Evolutionary conservation across 768 basidiomycete genomes (phyloP).

Genomic region (Floccularia luteovirens): DNA sequence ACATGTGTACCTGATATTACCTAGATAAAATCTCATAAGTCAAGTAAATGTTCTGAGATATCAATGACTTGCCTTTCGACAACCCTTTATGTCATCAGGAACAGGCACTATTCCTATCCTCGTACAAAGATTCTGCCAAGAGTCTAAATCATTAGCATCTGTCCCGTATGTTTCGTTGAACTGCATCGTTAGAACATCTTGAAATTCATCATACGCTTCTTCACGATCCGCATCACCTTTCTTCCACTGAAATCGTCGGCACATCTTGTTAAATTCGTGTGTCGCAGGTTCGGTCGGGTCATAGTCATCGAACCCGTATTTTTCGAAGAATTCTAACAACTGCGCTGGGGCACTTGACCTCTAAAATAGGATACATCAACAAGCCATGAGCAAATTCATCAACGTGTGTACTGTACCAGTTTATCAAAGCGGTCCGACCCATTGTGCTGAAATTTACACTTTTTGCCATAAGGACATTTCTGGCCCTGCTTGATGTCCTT

Average conservation of each 20-base stretch:
- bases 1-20: slow-evolving; percentile 21
- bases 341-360: too few species aligned
- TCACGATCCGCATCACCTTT: slow-evolving; percentile 3
- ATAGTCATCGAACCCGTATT: slow-evolving; percentile 14
- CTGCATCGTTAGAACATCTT: slow-evolving; percentile 19
- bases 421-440: too few species aligned
- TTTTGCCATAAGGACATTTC: too few species aligned
- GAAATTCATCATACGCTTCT: slow-evolving; percentile 12
- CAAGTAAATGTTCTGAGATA: background rate
- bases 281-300: slow-evolving; percentile 10
- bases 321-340: slow-evolving; percentile 15
- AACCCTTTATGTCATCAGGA: slow-evolving; percentile 16
- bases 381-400: too few species aligned
- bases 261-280: slow-evolving; percentile 18
- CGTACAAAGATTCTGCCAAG: slow-evolving; percentile 20
- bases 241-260: slow-evolving; percentile 10
- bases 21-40: slow-evolving; percentile 8
- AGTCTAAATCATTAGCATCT: slow-evolving; percentile 16
- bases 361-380: too few species aligned
- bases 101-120: slow-evolving; percentile 19
- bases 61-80: slow-evolving; percentile 16
- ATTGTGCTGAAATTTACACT: too few species aligned
- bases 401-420: too few species aligned
- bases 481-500: too few species aligned
- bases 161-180: slow-evolving; percentile 27